Evolutionary conservation across 495 filamentous ascomycete genomes (phyloP), one percentile per base, ranked within the genome.

Genomic region (Neurospora discreta): DNA sequence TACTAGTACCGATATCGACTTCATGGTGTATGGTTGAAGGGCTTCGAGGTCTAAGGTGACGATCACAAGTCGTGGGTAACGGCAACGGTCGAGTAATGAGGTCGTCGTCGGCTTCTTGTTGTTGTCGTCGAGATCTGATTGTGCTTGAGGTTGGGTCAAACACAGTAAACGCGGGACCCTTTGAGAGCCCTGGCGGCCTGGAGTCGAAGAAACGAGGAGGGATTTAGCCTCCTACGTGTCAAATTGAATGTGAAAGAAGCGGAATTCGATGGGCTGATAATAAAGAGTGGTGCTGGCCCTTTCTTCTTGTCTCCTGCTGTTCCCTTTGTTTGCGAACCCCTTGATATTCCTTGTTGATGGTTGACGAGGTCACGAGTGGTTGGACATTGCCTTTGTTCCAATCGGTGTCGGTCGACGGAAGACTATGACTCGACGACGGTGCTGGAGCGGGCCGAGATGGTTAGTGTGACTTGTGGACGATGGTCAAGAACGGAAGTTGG

Each of bases 191-290:
- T 30, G 20, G 20, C 23, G 46, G 46, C 15, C 26, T 58, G 46
- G 20, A 44, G 5, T 58, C 26, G 46, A 33, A 42, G 74, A 75
- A 39, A 68, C 69, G 38, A 73, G 72, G 68, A 46, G 52, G 52
- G 58, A 41, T 38, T 41, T 43, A 65, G 20, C 44, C 67, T 70
- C 42, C n/a, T 42, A 42, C 70, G 74, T 58, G 18, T 72, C 43
- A 71, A 80, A 74, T 39, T 58, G 73, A 77, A 73, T 73, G 60
- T 68, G 71, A 52, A 69, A 71, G 71, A 79, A 77, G 43, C 75
- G 77, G 78, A 74, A 74, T 77, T 73, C 43, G 65, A 36, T 65
- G 68, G 44, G 72, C 68, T 58, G 71, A 58, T 65, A 30, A 65
- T 58, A 58, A 23, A 10, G 46, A 71, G 33, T 44, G 43, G 69